A percentile compares a stretch with the other conserved stretches of the same genome.
Conservation (phyloP, 2,329 filamentous ascomycete species). For the Alternaria conjuncta region DNA sequence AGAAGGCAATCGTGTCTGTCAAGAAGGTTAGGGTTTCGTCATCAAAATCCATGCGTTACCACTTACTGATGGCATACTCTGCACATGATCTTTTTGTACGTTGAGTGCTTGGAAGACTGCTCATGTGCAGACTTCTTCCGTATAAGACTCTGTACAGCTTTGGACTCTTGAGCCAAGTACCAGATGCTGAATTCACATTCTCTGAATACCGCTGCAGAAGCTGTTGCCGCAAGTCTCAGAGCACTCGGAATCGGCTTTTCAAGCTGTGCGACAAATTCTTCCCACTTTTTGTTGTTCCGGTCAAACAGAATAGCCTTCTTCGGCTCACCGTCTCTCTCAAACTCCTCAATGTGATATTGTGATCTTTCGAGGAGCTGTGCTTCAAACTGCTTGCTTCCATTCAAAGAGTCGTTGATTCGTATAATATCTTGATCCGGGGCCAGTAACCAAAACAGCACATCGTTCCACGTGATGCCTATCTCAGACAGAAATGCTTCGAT, state of each 20-base stretch:
- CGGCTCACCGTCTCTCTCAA: slow-evolving; percentile 14
- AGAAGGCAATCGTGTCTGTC: slow-evolving; percentile 47
- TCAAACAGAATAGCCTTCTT: slow-evolving; percentile 27
- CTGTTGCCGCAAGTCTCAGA: slow-evolving; percentile 42
- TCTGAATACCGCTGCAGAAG: slow-evolving; percentile 47
- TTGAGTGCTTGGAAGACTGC: slow-evolving; percentile 11
- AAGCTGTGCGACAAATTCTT: slow-evolving; percentile 37
- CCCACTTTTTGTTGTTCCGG: slow-evolving; percentile 38
- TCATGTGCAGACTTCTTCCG: slow-evolving; percentile 6
- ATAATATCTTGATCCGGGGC: slow-evolving; percentile 27
- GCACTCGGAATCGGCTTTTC: slow-evolving; percentile 23
- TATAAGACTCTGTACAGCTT: slow-evolving; percentile 15
- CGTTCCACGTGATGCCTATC: slow-evolving; percentile 44
- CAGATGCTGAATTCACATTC: slow-evolving; percentile 49
- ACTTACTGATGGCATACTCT: slow-evolving; percentile 44
- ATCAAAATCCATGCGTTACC: neutral
- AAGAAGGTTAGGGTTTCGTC: slow-evolving; percentile 1
- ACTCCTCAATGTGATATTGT: slow-evolving; percentile 30
- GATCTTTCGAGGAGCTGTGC: slow-evolving; percentile 24
- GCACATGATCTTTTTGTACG: slow-evolving; percentile 32
- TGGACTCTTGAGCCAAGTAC: slow-evolving; percentile 48
- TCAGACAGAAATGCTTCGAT: slow-evolving; percentile 45
- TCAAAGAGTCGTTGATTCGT: slow-evolving; percentile 13
- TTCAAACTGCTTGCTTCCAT: slow-evolving; percentile 11
- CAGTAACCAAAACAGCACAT: slow-evolving; percentile 50